Percentiles rank a stretch among this genome's conserved stretches.
Conservation (phyloP, 306 rosid species). For the Chamaecrista fasciculata region DNA sequence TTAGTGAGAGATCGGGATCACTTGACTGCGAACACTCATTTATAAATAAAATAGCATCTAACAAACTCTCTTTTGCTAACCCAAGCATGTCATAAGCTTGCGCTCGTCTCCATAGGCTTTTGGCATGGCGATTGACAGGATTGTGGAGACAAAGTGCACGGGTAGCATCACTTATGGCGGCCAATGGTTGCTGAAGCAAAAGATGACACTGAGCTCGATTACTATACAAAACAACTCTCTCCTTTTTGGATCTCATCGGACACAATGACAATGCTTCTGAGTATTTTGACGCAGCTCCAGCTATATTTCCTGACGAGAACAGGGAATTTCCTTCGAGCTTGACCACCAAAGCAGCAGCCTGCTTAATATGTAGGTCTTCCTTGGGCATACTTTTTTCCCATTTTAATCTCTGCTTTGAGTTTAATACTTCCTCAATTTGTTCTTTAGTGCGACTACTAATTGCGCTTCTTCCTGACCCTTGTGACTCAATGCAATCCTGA, state of each 20-base stretch:
- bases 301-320: constrained; percentile 89
- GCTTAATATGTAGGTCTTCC: constrained; percentile 97
- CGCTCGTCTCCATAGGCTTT: constrained; percentile 98
- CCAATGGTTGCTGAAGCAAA: constrained; percentile 85
- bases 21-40: constrained; percentile 97
- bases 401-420: constrained; percentile 74
- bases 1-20: constrained; percentile 83
- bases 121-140: constrained; percentile 95
- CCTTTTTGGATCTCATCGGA: constrained; percentile 95
- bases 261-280: constrained; percentile 94
- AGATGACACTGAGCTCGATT: constrained; percentile 97
- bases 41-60: constrained; percentile 95
- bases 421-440: constrained; percentile 76
- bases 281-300: constrained; percentile 93
- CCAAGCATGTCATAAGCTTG: constrained; percentile 99
- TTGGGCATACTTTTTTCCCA: constrained; percentile 97
- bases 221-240: constrained; percentile 93
- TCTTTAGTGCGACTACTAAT: constrained; percentile 62
- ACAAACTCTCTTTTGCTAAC: constrained; percentile 83
- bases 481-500: constrained; percentile 83
- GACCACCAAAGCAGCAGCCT: constrained; percentile 95
- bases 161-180: constrained; percentile 97
- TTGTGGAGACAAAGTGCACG: constrained; percentile 93
- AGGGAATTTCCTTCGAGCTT: constrained; percentile 98
- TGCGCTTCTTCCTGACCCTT: constrained; percentile 69